Percentiles rank a stretch among this genome's conserved stretches.
Evolutionary conservation across 1,284 basidiomycete species (phyloP).

Genomic region (Ceratobasidium sp.): DNA sequence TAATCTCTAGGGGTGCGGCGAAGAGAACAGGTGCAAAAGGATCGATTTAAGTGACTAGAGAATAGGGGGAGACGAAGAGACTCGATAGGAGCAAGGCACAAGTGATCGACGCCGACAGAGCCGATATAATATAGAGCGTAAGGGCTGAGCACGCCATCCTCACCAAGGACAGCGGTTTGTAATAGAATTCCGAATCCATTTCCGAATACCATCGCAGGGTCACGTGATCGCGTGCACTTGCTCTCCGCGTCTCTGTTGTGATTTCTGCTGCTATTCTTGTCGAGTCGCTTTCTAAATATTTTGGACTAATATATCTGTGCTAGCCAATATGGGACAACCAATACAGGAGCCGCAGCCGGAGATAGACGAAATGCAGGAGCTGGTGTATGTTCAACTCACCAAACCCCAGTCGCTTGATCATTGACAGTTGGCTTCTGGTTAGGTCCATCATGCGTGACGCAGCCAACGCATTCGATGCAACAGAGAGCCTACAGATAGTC

Average conservation of each 20-base stretch:
- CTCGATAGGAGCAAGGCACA: background rate
- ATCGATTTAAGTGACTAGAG: background rate
- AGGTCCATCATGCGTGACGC: constrained; percentile 37
- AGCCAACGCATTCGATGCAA: constrained; percentile 5
- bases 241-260: background rate
- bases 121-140: constrained; percentile 34
- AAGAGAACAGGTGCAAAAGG: background rate
- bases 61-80: background rate
- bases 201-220: background rate
- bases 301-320: background rate
- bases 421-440: background rate
- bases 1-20: background rate
- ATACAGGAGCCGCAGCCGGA: constrained; percentile 5
- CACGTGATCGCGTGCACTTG: constrained; percentile 17
- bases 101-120: constrained; percentile 23
- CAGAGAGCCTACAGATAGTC: constrained; percentile 29
- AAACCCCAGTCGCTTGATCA: background rate
- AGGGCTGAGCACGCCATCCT: constrained; percentile 33
- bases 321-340: constrained; percentile 12
- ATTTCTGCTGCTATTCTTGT: background rate
- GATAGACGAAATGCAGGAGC: constrained; percentile 16
- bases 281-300: too few species aligned
- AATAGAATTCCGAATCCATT: background rate
- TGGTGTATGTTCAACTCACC: constrained; percentile 6
- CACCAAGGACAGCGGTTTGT: background rate